A percentile compares a stretch with the other conserved stretches of the same genome.
Conservation (phyloP, 148 eudicot species). For the Heliosperma pusillum region DNA sequence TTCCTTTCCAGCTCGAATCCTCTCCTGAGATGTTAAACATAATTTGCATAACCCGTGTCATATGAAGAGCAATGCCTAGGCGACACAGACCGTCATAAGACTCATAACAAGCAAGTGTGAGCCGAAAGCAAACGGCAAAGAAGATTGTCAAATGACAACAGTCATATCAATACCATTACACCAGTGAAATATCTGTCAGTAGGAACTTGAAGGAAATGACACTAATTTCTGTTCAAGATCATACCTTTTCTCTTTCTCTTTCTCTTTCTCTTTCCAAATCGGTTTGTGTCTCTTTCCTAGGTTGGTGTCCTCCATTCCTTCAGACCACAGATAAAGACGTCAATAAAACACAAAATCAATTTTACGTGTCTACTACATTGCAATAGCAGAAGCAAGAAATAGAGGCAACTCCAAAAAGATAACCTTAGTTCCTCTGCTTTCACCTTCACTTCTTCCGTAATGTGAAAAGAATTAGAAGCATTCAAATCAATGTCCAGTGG, state of each 20-base stretch:
- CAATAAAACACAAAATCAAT: neutral
- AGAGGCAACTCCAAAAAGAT: slow-evolving; percentile 8
- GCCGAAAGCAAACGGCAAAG: neutral
- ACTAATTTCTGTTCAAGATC: neutral
- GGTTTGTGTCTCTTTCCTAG: slow-evolving; percentile 49
- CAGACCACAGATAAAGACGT: slow-evolving; percentile 8
- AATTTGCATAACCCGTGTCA: neutral
- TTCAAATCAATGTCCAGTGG: slow-evolving; percentile 55
- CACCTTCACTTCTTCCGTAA: slow-evolving; percentile 52
- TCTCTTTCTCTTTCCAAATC: slow-evolving; percentile 52
- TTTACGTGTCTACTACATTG: no score
- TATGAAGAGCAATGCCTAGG: neutral
- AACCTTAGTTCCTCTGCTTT: slow-evolving; percentile 69
- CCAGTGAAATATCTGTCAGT: neutral
- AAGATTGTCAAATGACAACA: neutral
- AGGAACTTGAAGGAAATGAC: neutral
- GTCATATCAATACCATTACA: neutral
- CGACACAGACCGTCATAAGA: neutral
- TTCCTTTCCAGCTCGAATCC: slow-evolving; percentile 61
- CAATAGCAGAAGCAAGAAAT: neutral
- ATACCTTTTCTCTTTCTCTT: slow-evolving; percentile 70
- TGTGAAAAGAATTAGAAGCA: slow-evolving; percentile 31
- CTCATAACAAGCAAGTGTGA: neutral
- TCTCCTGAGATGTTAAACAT: slow-evolving; percentile 44
- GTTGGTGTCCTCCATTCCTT: slow-evolving; percentile 43